Evolutionary conservation across 164 flowering plant species (phyloP), one percentile per base, ranked within the genome.

Genomic region (Echeveria elegans): DNA sequence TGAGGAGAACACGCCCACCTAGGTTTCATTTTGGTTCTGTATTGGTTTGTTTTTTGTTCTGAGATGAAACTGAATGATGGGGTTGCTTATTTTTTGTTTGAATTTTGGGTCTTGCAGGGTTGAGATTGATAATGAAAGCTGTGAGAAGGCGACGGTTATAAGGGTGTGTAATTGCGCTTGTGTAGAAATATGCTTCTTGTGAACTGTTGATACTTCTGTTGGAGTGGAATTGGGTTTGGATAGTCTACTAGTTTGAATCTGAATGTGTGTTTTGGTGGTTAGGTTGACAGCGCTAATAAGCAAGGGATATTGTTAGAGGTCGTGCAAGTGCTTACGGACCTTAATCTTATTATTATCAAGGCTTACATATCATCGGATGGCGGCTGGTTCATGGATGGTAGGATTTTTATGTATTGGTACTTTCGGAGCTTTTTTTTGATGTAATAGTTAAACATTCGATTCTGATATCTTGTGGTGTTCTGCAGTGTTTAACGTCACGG

Each of bases 311-410:
- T 88, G 14, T 72, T 88, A n/a, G 85, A 86, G 69, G 91, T 86
- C 62, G 84, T 88, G 36, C 91, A 88, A 70, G 84, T 83, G 70
- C 80, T 88, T 63, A 77, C 85, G 23, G 91, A 88, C 72, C 70
- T 85, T 60, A 83, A 88, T 67, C 88, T 88, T 28, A 73, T 72
- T 12, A 82, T 86, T 36, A 83, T 68, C 28, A 86, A 84, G 64
- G 95, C 92, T 14, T 86, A 88, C 72, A 82, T 88, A 41, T 85
- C 90, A 32, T 86, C 90, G 19, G 95, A 88, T 78, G 89, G 89
- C 1, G 88, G 79, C 52, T 88, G 91, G 91, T 88, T 88, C 74
- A 88, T 88, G 95, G 92, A 88, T 72, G 95, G 95, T 86, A 76
- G 23, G 76, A 4, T 9, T 14, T 41, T 12, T 41, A 18, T 48